Evolutionary conservation across 2,329 filamentous ascomycete species (phyloP), one percentile per base, ranked within the genome.

Genomic region (Dactylonectria estremocensis): DNA sequence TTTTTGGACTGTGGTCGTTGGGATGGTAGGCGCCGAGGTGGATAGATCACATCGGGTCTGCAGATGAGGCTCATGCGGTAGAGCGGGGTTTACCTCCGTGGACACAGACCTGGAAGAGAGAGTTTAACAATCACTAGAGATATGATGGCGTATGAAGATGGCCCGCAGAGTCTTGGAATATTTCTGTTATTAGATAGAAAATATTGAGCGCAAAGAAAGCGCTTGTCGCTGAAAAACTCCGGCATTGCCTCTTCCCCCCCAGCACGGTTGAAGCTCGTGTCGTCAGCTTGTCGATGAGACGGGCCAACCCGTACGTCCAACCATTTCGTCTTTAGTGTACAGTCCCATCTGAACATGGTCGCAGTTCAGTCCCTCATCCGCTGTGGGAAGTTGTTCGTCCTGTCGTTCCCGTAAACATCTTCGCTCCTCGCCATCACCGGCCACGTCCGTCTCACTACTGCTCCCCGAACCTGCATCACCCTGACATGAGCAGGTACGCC

Each of bases 401-500:
- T 33, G 46, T 53, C 52, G 37, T 53, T 46, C 40, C n/a, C 8
- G 35, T 3, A 10, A 18, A 24, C 45, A 18, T 54, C 43, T 37
- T 46, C 43, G 22, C n/a, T 40, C 22, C 4, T 9, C n/a, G 18
- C 37, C 28, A 13, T 14, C 28, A 5, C 24, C 50, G 7, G 7
- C 24, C 24, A 28, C 24, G 7, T 28, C 24, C 24, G 7, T 28
- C 24, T 28, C 24, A 28, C 24, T 7, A 28, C 24, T 28, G 24
- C 24, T 28, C 24, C 8, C 28, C 10, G 40, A 20, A 7, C 22
- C 22, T 31, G 20, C 22, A 14, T 28, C 43, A 49, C 3, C 55
- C 61, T 20, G 74, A 69, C 69, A 78, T 70, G 18, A 70, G 71
- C 18, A 82, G 56, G 65, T 82, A 82, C 6, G 72, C 65, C 75